phyloP scores from a whole-genome alignment of 805 yeast species.

The Candida takata region DNA sequence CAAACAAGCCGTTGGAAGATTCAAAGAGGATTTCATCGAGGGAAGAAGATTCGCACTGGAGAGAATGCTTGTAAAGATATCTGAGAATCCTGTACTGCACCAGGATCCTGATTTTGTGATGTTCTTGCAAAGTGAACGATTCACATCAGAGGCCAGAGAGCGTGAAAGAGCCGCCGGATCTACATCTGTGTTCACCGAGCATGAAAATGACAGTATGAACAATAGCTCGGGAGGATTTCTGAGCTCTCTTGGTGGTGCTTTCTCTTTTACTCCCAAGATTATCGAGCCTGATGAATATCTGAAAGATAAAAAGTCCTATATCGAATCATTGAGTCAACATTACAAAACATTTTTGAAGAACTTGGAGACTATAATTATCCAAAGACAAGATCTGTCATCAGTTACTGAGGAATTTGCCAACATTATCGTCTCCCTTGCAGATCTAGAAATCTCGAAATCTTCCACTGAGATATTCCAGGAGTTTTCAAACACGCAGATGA shows the following conservation, averaged over 20 bases:
- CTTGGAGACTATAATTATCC: slow-evolving; percentile 65
- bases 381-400: slow-evolving; percentile 64
- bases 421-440: slow-evolving; percentile 54
- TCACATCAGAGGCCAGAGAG: slow-evolving; percentile 64
- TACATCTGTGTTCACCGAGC: slow-evolving; percentile 25
- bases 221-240: slow-evolving; percentile 46
- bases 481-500: slow-evolving; percentile 65
- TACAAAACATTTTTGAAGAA: slow-evolving; percentile 62
- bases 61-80: slow-evolving; percentile 73
- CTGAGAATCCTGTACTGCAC: slow-evolving; percentile 47
- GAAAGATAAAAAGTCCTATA: slow-evolving; percentile 55
- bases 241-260: slow-evolving; percentile 59
- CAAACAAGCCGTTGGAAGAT: slow-evolving; percentile 87
- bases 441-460: slow-evolving; percentile 64
- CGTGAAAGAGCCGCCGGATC: slow-evolving; percentile 48
- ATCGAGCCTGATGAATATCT: slow-evolving; percentile 78
- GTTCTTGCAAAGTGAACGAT: slow-evolving; percentile 71
- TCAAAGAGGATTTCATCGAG: slow-evolving; percentile 85
- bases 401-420: slow-evolving; percentile 63
- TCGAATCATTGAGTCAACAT: slow-evolving; percentile 68
- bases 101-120: slow-evolving; percentile 70
- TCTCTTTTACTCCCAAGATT: slow-evolving; percentile 60
- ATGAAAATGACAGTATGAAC: slow-evolving; percentile 28
- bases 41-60: slow-evolving; percentile 78
- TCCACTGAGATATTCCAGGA: slow-evolving; percentile 58